A percentile compares a stretch with the other conserved stretches of the same genome.
These are phyloP conservation scores for Xylariaceae sp. DNA, from an alignment of 2,329 filamentous ascomycete genomes.

Conservation along the genomic window DNA sequence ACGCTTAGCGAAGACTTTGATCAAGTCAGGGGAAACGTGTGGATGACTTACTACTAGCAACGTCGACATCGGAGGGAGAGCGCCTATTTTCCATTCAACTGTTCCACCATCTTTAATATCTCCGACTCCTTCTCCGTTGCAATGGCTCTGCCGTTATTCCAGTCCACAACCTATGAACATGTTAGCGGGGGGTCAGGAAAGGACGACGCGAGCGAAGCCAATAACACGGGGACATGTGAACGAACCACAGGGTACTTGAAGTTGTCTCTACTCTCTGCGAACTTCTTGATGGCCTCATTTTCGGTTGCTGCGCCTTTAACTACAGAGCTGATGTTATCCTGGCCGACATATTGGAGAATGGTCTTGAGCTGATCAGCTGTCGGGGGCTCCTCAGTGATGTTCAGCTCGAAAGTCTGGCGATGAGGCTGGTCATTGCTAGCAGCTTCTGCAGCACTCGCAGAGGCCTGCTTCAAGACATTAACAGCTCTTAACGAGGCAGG, in stretches of 20 bases:
- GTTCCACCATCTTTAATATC: slow-evolving; percentile 74
- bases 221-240: slow-evolving; percentile 19
- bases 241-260: slow-evolving; percentile 75
- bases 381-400: slow-evolving; percentile 73
- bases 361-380: slow-evolving; percentile 77
- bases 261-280: slow-evolving; percentile 61
- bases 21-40: neutral
- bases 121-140: slow-evolving; percentile 77
- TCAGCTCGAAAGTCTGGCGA: slow-evolving; percentile 72
- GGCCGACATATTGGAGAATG: slow-evolving; percentile 76
- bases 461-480: slow-evolving; percentile 73
- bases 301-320: slow-evolving; percentile 68
- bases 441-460: slow-evolving; percentile 59
- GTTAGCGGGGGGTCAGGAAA: slow-evolving; percentile 8
- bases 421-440: slow-evolving; percentile 64
- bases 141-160: slow-evolving; percentile 82
- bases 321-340: slow-evolving; percentile 52
- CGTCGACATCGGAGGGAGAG: neutral
- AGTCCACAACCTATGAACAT: slow-evolving; percentile 64
- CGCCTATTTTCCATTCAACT: slow-evolving; percentile 37
- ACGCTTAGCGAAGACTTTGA: slow-evolving; percentile 5
- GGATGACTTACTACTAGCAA: neutral
- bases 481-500: slow-evolving; percentile 68
- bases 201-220: neutral
- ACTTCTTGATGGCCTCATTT: slow-evolving; percentile 72